Percentiles rank a stretch among this genome's conserved stretches.
These are phyloP conservation scores for Pythium sp. DNA, from an alignment of 352 stramenopile genomes.

Conservation along the genomic window DNA sequence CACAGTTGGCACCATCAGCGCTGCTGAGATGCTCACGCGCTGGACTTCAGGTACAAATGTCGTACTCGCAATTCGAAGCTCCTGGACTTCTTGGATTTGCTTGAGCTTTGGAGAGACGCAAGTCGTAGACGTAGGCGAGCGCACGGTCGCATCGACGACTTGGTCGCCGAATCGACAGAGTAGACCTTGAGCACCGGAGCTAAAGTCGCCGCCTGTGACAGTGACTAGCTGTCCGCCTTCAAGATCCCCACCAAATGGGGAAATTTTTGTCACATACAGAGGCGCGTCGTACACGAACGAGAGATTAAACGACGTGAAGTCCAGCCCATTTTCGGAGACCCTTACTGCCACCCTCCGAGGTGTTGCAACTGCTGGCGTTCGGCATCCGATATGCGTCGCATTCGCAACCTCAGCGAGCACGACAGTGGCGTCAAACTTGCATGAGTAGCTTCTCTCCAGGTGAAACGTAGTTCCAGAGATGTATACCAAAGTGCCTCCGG, in stretches of 20 bases:
- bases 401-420: constrained; percentile 51
- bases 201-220: constrained; percentile 62
- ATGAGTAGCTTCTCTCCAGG: constrained; percentile 33
- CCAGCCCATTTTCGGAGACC: constrained; percentile 53
- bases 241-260: constrained; percentile 61
- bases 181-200: constrained; percentile 37
- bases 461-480: constrained; percentile 37
- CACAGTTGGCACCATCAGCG: constrained; percentile 35
- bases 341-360: constrained; percentile 34
- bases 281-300: constrained; percentile 52
- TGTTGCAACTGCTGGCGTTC: constrained; percentile 33
- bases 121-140: constrained; percentile 56
- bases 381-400: constrained; percentile 51
- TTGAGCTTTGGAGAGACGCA: constrained; percentile 68
- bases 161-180: constrained; percentile 88
- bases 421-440: constrained; percentile 45
- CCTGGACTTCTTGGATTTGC: constrained; percentile 79
- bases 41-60: constrained; percentile 54
- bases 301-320: constrained; percentile 49
- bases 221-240: constrained; percentile 52
- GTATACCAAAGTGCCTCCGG: constrained; percentile 53
- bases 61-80: constrained; percentile 50
- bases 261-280: constrained; percentile 52
- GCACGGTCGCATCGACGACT: constrained; percentile 55
- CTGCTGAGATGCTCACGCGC: constrained; percentile 40